Conservation (phyloP, 768 basidiomycete species). For the Sarcodon aspratus region DNA sequence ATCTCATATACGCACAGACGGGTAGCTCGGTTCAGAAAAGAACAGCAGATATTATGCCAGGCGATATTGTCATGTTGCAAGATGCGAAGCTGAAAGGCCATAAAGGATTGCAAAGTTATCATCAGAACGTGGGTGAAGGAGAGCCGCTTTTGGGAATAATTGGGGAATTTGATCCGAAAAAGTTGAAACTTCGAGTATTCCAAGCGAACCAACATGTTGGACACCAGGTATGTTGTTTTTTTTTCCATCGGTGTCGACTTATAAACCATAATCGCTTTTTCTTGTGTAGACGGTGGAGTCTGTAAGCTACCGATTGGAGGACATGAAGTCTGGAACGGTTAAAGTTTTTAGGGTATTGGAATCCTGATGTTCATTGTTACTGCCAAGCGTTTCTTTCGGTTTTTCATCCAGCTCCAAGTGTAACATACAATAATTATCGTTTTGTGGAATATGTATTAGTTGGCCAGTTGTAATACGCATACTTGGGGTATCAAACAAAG, state of each 20-base stretch:
- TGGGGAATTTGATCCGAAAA: constrained; percentile 76
- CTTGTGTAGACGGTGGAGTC: constrained; percentile 48
- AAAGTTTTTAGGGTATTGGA: constrained; percentile 25
- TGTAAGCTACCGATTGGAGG: constrained; percentile 82
- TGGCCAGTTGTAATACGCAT: no score
- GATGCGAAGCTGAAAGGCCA: constrained; percentile 73
- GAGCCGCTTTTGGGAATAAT: constrained; percentile 66
- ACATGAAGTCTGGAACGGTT: constrained; percentile 75
- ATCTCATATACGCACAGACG: constrained; percentile 66
- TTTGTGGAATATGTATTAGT: no score
- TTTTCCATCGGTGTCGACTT: neutral
- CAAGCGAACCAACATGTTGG: constrained; percentile 85
- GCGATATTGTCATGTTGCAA: constrained; percentile 66
- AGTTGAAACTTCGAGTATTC: constrained; percentile 74
- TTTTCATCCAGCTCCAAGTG: no score
- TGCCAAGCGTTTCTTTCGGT: no score
- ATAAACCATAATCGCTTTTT: constrained; percentile 2
- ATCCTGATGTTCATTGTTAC: constrained; percentile 7
- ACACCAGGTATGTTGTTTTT: constrained; percentile 48
- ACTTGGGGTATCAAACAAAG: no score
- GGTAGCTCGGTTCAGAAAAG: constrained; percentile 58
- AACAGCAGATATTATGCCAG: constrained; percentile 73
- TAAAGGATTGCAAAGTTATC: constrained; percentile 71
- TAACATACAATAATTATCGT: no score
- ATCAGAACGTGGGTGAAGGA: constrained; percentile 39